Evolutionary conservation across 441 rosid genomes (phyloP), one percentile per base, ranked within the genome.

Genomic region (Pelargonium fulgidum): DNA sequence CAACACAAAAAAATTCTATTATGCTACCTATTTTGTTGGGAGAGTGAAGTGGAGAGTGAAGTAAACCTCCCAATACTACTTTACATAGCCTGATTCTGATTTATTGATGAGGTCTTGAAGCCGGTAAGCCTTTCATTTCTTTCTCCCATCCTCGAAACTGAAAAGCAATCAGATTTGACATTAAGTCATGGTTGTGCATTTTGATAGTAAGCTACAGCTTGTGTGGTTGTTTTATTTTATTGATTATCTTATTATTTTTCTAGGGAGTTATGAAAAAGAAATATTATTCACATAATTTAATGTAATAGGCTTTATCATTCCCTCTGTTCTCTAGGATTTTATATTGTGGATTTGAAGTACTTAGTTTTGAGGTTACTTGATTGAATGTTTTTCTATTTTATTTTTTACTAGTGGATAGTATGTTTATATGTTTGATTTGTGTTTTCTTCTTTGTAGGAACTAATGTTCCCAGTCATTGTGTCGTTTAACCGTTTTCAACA

Each of bases 401-500:
- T 1, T 19, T 7, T 24, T 54, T 54, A 54, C 19, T 20, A 54
- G 24, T 16, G 20, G 61, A 54, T 24, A 54, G 61, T 54, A 54
- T 56, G 20, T 56, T 56, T 6, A 7, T 56, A 19, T 24, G 20
- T 17, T 58, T 9, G 41, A 58, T 11, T 58, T 36, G 3, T 58
- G 7, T 68, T 61, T 44, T 16, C 44, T 61, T 54, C 48, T 74
- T 54, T 81, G 76, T 79, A 92, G 98, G 98, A 87, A 72, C 77
- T 92, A 59, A 73, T 92, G 70, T 83, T 83, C 66, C 98, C 92
- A 74, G 75, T 81, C 72, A 82, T 81, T 73, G 76, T 67, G 80
- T 68, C 88, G 64, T 84, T 73, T 41, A 68, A 62, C 67, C 75
- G 70, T 71, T 75, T 89, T 73, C 78, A 84, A 67, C 74, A 29